Percentiles rank a stretch among this genome's conserved stretches.
These are phyloP conservation scores for Akanthomyces muscarius DNA, from an alignment of 2,329 filamentous ascomycete genomes.

Conservation along the genomic window DNA sequence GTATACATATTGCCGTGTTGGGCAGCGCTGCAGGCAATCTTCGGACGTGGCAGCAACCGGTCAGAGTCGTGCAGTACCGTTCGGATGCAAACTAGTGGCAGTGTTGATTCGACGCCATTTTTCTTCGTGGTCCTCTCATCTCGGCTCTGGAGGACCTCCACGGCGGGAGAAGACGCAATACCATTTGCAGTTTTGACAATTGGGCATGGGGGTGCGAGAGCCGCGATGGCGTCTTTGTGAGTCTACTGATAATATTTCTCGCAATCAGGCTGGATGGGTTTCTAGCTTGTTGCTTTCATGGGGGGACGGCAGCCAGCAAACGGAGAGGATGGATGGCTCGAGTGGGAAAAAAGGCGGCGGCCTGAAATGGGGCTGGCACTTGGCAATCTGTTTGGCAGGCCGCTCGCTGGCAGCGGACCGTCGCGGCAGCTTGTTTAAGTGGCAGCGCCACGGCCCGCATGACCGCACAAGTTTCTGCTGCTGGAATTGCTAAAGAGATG, in stretches of 20 bases:
- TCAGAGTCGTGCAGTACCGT: constrained; percentile 7
- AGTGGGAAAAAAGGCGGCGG: too few relatives aligned
- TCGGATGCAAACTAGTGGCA: constrained; percentile 9
- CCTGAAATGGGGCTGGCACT: too few relatives aligned
- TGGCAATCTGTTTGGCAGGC: too few relatives aligned
- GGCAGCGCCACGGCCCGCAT: constrained; percentile 1
- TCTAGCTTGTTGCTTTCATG: too few relatives aligned
- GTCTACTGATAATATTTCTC: too few relatives aligned
- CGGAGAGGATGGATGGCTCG: too few relatives aligned
- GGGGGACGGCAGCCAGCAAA: too few relatives aligned
- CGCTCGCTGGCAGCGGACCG: too few relatives aligned
- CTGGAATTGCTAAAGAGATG: neutral
- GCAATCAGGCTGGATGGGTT: too few relatives aligned
- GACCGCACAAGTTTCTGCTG: neutral
- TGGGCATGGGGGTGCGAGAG: neutral
- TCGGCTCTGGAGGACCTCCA: neutral
- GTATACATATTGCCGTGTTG: neutral
- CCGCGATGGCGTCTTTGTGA: too few relatives aligned
- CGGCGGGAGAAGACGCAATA: neutral
- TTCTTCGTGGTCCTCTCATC: neutral
- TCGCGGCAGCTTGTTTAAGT: too few relatives aligned
- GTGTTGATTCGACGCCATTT: constrained; percentile 3
- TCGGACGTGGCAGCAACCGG: neutral
- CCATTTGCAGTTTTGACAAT: neutral
- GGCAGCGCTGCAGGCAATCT: constrained; percentile 5